phyloP scores from a whole-genome alignment of 352 stramenopile genomes.

The Phytophthora pini region DNA sequence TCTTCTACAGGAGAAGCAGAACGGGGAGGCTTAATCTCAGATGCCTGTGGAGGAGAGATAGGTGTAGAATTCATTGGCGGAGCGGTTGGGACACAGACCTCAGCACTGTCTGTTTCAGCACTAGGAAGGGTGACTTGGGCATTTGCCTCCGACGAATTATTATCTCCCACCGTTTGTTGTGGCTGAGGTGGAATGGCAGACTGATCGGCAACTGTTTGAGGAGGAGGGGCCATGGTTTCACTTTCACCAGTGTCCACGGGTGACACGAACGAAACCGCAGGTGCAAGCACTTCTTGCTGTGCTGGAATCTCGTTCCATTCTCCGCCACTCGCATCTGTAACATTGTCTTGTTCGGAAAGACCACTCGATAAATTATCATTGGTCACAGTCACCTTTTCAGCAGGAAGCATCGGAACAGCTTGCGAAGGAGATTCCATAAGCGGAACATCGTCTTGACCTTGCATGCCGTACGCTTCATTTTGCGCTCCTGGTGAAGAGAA shows the following conservation, averaged over 20 bases:
- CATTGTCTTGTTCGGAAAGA: conserved; percentile 1
- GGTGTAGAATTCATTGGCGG: conserved; percentile 7
- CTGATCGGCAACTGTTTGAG: conserved; percentile 1
- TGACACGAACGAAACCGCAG: conserved; percentile 3
- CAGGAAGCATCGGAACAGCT: conserved; percentile 17
- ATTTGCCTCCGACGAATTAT: neutral
- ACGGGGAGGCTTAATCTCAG: neutral
- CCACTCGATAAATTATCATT: neutral
- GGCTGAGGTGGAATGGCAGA: neutral
- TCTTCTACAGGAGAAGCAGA: neutral
- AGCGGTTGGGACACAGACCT: neutral
- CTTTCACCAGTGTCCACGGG: neutral
- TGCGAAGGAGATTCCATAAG: conserved; percentile 17
- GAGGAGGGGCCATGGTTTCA: neutral
- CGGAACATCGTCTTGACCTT: conserved; percentile 17
- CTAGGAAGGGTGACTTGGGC: neutral
- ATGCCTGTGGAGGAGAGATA: neutral
- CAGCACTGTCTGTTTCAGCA: conserved; percentile 2
- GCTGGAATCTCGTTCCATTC: conserved; percentile 12
- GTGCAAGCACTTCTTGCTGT: conserved; percentile 3
- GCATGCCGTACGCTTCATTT: conserved; percentile 11
- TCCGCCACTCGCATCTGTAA: neutral
- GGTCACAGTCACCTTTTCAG: neutral
- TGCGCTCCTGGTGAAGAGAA: conserved; percentile 4
- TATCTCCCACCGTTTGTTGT: neutral